Evolutionary conservation across 495 filamentous ascomycete species (phyloP).

Genomic region (Penicillium samsonianum): DNA sequence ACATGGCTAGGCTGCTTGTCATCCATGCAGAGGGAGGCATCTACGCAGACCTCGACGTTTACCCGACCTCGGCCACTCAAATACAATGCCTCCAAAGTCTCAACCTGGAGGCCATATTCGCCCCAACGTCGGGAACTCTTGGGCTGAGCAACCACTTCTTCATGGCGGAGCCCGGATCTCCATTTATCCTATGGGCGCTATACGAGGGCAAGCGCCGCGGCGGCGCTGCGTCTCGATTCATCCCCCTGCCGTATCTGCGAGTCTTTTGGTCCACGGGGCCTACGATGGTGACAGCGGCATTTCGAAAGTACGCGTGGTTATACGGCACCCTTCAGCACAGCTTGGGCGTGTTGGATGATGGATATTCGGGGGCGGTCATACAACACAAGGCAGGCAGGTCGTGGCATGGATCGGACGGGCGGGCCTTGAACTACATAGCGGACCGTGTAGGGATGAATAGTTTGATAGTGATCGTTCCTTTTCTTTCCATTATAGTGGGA

Average conservation of each 20-base stretch:
- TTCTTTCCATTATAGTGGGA: not conserved
- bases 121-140: constrained; percentile 6
- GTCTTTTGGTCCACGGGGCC: constrained; percentile 17
- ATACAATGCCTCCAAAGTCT: constrained; percentile 6
- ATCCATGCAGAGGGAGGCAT: constrained; percentile 12
- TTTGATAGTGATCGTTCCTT: not conserved
- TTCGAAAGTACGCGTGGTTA: constrained; percentile 9
- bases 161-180: constrained; percentile 6
- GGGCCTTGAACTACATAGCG: not conserved
- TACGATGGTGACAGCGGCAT: constrained; percentile 12
- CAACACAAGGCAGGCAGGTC: constrained; percentile 12
- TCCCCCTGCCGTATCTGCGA: constrained; percentile 8
- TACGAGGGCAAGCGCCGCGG: constrained; percentile 14
- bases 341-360: constrained; percentile 10
- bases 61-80: not conserved
- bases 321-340: not conserved
- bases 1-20: not conserved
- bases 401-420: constrained; percentile 14
- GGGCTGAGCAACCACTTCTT: constrained; percentile 16
- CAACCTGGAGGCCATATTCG: constrained; percentile 10
- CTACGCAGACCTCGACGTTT: constrained; percentile 14
- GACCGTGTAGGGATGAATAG: not conserved
- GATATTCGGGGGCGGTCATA: constrained; percentile 3
- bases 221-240: not conserved
- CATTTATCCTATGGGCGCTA: constrained; percentile 7